phyloP scores from a whole-genome alignment of 202 grass and related monocot genomes.

The Schoenoplectus triqueter region DNA sequence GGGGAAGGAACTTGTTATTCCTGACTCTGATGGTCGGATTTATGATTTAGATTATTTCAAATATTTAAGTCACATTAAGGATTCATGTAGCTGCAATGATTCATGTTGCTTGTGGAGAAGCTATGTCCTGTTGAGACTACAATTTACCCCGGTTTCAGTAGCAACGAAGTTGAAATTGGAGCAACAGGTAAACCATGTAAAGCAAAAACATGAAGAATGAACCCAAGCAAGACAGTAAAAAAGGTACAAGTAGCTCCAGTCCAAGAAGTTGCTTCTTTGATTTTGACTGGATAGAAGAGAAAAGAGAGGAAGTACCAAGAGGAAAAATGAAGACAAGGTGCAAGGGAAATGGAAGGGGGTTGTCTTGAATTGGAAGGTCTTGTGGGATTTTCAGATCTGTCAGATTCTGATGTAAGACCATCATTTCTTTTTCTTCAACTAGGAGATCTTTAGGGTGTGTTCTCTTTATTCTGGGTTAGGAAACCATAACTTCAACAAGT shows the following conservation, averaged over 20 bases:
- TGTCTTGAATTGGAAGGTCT: neutral
- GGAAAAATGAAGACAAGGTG: neutral
- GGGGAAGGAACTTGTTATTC: neutral
- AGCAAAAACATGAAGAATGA: neutral
- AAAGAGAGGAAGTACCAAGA: conserved; percentile 1
- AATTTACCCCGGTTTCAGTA: neutral
- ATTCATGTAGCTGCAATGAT: conserved; percentile 15
- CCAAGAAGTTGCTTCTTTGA: neutral
- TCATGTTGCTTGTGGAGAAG: conserved; percentile 21
- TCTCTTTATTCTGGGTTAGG: neutral
- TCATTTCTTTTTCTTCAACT: neutral
- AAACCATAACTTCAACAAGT: too few species aligned
- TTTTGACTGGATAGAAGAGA: conserved; percentile 37
- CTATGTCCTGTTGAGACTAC: neutral
- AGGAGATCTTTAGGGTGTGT: neutral
- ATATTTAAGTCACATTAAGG: conserved; percentile 26
- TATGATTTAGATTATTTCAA: conserved; percentile 28
- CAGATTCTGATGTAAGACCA: conserved; percentile 20
- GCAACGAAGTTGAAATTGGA: neutral
- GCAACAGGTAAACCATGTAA: neutral
- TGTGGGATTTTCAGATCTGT: neutral
- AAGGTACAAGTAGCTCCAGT: neutral
- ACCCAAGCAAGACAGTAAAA: neutral
- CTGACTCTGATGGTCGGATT: conserved; percentile 18
- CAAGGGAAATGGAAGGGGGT: neutral